Evolutionary conservation across 2,329 filamentous ascomycete genomes (phyloP).

Genomic region (Rutstroemia sp.): DNA sequence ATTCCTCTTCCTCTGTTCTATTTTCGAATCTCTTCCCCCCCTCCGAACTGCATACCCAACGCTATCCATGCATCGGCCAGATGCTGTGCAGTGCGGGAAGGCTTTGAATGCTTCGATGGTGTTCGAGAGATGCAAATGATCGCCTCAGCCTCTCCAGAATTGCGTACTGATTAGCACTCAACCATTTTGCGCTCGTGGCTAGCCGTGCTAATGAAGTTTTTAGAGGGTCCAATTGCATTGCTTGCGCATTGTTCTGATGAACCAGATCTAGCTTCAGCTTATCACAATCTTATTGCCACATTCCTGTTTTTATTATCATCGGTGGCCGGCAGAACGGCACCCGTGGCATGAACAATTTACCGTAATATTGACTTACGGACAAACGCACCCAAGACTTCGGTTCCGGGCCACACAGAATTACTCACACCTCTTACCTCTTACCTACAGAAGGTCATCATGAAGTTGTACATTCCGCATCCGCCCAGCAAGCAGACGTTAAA

Average conservation of each 20-base stretch:
- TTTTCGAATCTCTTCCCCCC: background rate
- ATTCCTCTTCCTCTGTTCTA: background rate
- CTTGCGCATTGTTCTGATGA: background rate
- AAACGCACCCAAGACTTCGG: background rate
- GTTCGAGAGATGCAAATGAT: background rate
- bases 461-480: background rate
- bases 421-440: background rate
- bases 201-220: background rate
- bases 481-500: background rate
- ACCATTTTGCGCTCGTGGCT: no score
- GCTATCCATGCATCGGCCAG: constrained; percentile 17
- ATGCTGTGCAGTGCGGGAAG: constrained; percentile 19
- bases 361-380: background rate
- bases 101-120: background rate
- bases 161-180: constrained; percentile 1
- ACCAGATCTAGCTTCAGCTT: background rate
- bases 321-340: background rate
- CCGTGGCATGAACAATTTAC: background rate
- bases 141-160: constrained; percentile 15
- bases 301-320: background rate
- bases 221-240: background rate
- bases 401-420: background rate
- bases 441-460: no score
- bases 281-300: constrained; percentile 2
- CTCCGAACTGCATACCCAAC: constrained; percentile 1